A percentile compares a stretch with the other conserved stretches of the same genome.
These are phyloP conservation scores for Wakefieldia striispora DNA, from an alignment of 768 basidiomycete genomes.

Conservation along the genomic window DNA sequence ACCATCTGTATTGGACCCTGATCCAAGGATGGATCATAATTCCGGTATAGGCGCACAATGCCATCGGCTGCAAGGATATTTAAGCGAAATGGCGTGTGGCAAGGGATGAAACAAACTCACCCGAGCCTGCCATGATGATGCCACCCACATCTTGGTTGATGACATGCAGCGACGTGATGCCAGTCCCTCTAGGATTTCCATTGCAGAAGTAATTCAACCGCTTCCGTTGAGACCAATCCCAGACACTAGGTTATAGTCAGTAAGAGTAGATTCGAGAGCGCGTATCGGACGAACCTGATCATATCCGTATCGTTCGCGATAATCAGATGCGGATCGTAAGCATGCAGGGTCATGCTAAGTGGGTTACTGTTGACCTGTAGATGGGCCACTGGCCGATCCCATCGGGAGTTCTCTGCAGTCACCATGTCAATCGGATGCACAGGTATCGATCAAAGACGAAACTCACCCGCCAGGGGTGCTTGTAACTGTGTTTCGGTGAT, in stretches of 20 bases:
- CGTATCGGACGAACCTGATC: slow-evolving; percentile 58
- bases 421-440: neutral
- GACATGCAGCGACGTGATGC: slow-evolving; percentile 84
- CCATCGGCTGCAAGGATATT: slow-evolving; percentile 70
- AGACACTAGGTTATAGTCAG: slow-evolving; percentile 56
- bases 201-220: slow-evolving; percentile 85
- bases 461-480: slow-evolving; percentile 71
- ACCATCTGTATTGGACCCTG: slow-evolving; percentile 85
- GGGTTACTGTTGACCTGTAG: slow-evolving; percentile 60
- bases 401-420: slow-evolving; percentile 53
- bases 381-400: slow-evolving; percentile 72
- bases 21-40: slow-evolving; percentile 77
- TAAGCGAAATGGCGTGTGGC: neutral
- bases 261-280: neutral
- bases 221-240: slow-evolving; percentile 88
- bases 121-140: slow-evolving; percentile 82
- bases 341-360: slow-evolving; percentile 82
- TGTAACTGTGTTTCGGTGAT: slow-evolving; percentile 66
- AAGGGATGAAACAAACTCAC: slow-evolving; percentile 41
- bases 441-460: slow-evolving; percentile 19
- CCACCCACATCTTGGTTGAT: slow-evolving; percentile 96
- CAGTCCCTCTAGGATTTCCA: slow-evolving; percentile 77
- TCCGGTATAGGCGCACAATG: slow-evolving; percentile 85
- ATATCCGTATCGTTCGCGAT: slow-evolving; percentile 84
- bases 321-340: slow-evolving; percentile 87